phyloP scores from a whole-genome alignment of 208 protist genomes.

The Acanthamoeba culbertsoni region DNA sequence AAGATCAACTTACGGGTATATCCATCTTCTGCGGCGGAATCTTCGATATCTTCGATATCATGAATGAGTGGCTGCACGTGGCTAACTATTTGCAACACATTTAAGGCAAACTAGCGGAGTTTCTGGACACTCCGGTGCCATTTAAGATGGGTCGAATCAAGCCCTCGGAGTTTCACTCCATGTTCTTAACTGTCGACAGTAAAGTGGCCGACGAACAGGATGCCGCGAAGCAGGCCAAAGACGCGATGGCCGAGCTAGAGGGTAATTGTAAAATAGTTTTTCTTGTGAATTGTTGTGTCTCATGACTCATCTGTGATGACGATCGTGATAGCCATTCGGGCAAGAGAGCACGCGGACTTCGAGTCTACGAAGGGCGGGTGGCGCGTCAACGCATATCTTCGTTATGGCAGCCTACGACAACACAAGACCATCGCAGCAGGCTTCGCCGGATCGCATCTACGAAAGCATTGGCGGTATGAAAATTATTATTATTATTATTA shows the following conservation, averaged over 20 bases:
- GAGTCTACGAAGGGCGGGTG: slow-evolving; percentile 38
- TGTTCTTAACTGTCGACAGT: slow-evolving; percentile 41
- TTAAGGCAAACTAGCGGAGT: slow-evolving; percentile 46
- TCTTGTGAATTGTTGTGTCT: too few species aligned
- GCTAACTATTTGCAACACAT: not conserved
- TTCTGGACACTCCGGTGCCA: slow-evolving; percentile 10
- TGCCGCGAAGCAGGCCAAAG: not conserved
- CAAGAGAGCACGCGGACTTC: slow-evolving; percentile 12
- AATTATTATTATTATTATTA: not conserved
- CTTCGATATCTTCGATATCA: not conserved
- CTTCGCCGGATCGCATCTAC: slow-evolving; percentile 1
- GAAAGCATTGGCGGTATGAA: not conserved
- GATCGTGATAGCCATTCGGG: not conserved
- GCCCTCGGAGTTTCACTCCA: slow-evolving; percentile 1
- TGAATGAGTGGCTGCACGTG: not conserved
- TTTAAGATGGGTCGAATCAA: slow-evolving; percentile 31
- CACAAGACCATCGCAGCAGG: not conserved
- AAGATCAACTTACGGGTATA: not conserved
- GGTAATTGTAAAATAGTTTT: too few species aligned
- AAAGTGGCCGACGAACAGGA: not conserved
- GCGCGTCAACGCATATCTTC: not conserved
- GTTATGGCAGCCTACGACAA: not conserved
- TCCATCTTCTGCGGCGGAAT: not conserved
- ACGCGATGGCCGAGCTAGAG: slow-evolving; percentile 55
- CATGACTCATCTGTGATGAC: not conserved